phyloP scores from a whole-genome alignment of 345 rosid species.

The Euphorbia peplus region DNA sequence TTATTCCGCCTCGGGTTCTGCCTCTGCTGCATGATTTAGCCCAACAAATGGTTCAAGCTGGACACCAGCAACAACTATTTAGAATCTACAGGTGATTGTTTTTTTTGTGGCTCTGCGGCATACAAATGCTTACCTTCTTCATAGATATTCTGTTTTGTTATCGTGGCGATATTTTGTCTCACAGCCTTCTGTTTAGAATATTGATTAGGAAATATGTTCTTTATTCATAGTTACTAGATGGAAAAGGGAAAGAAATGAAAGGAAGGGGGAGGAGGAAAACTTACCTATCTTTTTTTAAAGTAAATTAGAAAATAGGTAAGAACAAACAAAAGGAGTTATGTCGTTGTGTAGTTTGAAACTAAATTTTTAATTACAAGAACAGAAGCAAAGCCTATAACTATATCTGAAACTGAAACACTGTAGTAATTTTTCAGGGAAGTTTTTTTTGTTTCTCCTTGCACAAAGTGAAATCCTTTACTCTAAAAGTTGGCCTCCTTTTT shows the following conservation, averaged over 20 bases:
- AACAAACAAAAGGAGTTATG: too few species aligned
- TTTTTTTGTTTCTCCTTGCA: not conserved
- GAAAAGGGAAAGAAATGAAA: not conserved
- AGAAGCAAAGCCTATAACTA: not conserved
- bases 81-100: conserved; percentile 62
- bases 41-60: conserved; percentile 82
- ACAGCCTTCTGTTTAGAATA: not conserved
- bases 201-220: not conserved
- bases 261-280: not conserved
- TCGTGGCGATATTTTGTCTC: not conserved
- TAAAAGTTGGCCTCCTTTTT: not conserved
- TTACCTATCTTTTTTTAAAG: not conserved
- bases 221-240: not conserved
- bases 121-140: not conserved
- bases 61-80: conserved; percentile 87
- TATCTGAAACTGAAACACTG: not conserved
- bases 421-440: not conserved
- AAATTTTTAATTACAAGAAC: not conserved
- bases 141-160: not conserved
- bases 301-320: not conserved
- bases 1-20: conserved; percentile 80
- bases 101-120: too few species aligned
- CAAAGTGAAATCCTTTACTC: not conserved
- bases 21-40: conserved; percentile 81
- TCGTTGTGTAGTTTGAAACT: too few species aligned